Conservation (phyloP, 78 protist species). For the Dictyostelium intermedium region DNA sequence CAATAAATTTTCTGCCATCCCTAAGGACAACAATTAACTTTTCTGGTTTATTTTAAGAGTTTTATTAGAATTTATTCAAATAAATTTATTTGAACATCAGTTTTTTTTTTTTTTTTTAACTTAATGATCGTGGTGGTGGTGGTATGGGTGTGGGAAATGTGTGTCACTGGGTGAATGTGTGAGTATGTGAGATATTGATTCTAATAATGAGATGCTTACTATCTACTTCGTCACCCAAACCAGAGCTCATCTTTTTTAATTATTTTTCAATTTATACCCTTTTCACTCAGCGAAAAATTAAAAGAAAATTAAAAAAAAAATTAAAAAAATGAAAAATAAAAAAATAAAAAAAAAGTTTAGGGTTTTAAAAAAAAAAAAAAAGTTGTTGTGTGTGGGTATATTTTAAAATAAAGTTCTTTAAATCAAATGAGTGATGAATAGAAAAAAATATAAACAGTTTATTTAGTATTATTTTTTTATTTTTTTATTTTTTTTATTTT, state of each 20-base stretch:
- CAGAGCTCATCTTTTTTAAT: slow-evolving; percentile 51
- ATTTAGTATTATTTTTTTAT: too few species aligned
- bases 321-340: background rate
- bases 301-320: background rate
- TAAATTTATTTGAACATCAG: too few species aligned
- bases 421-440: too few species aligned
- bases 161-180: background rate
- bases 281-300: background rate
- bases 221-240: slow-evolving; percentile 74
- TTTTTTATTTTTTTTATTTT: too few species aligned
- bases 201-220: slow-evolving; percentile 1
- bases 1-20: slow-evolving; percentile 91
- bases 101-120: background rate
- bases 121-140: too few species aligned
- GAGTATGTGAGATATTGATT: background rate
- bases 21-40: slow-evolving; percentile 86
- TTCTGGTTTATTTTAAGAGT: slow-evolving; percentile 29
- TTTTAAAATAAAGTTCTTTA: too few species aligned
- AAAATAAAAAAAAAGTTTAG: background rate
- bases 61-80: background rate
- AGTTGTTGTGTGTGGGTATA: too few species aligned
- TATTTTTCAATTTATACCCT: background rate
- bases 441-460: too few species aligned
- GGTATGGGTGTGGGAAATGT: too few species aligned
- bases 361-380: background rate